These are phyloP conservation scores for Beauveria scarabaeidicola DNA, from an alignment of 2,329 filamentous ascomycete species.

Conservation along the genomic window DNA sequence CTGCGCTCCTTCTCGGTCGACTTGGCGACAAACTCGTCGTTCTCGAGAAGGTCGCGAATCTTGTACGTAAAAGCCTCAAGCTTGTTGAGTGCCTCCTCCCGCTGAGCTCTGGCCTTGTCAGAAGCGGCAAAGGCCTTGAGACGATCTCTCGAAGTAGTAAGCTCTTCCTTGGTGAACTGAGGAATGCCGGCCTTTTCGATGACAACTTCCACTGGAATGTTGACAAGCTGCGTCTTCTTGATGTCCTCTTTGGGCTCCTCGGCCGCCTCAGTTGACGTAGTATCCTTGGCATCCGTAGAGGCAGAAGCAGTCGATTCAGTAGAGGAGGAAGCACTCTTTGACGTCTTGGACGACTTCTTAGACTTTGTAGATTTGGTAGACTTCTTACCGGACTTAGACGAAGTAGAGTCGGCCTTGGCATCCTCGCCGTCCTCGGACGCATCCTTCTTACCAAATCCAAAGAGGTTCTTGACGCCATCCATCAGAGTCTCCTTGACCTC, in stretches of 20 bases:
- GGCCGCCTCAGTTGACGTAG: conserved; percentile 33
- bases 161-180: conserved; percentile 38
- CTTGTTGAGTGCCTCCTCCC: conserved; percentile 84
- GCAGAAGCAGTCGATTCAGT: conserved; percentile 28
- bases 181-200: conserved; percentile 43
- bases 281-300: conserved; percentile 37
- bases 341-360: background rate
- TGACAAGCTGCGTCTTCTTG: conserved; percentile 52
- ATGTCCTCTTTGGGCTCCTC: conserved; percentile 41
- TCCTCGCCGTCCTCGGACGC: conserved; percentile 57
- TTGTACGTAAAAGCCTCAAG: conserved; percentile 93
- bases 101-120: conserved; percentile 64
- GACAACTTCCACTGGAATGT: conserved; percentile 42
- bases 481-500: conserved; percentile 76
- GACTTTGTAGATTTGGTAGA: conserved; percentile 18
- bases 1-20: conserved; percentile 62
- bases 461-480: conserved; percentile 91
- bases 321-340: conserved; percentile 17
- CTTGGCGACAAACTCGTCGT: conserved; percentile 61
- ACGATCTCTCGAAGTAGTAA: conserved; percentile 53
- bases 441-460: conserved; percentile 87
- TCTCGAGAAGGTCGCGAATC: conserved; percentile 72
- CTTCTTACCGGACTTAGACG: conserved; percentile 25
- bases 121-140: conserved; percentile 80
- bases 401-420: conserved; percentile 21